Base-by-base conservation (phyloP, 148 eudicot genomes). In the Silene uniflora region DNA sequence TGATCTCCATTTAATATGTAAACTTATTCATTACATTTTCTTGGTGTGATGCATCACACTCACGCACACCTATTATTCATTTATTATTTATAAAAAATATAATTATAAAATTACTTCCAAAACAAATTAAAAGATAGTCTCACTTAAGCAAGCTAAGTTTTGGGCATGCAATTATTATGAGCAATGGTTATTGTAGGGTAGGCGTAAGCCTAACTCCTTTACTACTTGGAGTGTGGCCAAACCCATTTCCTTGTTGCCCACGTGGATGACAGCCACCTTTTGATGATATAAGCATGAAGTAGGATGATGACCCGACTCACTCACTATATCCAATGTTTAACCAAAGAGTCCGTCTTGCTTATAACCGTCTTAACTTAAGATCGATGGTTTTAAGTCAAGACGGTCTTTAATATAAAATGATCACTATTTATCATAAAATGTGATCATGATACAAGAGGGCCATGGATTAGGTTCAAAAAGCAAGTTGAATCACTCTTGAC, bases 201-300 rank as follows among this genome's bases (percentile, higher is more conserved):
- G 64, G 62, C 75, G 19, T 62, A 61, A 77, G 80, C 75, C 76
- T 64, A 78, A 58, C 74, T 39, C 60, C 58, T 9, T 16, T 56
- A 69, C 54, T 64, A 66, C 67, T 58, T 72, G 86, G 84, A 71
- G 83, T 77, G 78, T 86, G 86, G 84, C 72, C 74, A 75, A 78
- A 67, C 79, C 84, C 77, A 76, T 72, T 65, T 79, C 22, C 71
- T 64, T 83, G 82, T 78, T 83, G 76, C 81, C 76, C 84, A 88
- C 88, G 85, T 88, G 89, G 81, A 81, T 82, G 80, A 72, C 84
- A 79, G 67, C 81, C 75, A 61, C 66, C 69, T 8, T 73, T 83
- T 76, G 81, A 80, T 87, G 97, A 90, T 86, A 76, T 86, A 67
- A 88, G 92, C 97, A 86, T 90, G 97, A 88, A 84, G 88, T 88